phyloP scores from a whole-genome alignment of 805 yeast genomes.

The Cyberlindnera mycetangii region DNA sequence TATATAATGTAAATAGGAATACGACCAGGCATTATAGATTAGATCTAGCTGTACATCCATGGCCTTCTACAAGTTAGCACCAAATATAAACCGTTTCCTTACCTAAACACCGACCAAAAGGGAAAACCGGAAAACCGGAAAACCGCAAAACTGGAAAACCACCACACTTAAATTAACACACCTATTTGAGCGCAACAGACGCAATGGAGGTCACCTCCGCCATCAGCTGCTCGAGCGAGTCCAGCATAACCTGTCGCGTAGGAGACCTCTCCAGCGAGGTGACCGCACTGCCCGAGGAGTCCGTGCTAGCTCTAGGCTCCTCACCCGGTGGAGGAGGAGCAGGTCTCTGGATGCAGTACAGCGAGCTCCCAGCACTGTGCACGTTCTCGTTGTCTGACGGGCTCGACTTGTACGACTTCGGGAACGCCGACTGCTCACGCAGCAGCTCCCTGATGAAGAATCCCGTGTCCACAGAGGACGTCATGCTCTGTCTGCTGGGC shows the following conservation, averaged over 20 bases:
- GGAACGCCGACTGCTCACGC: constrained; percentile 6
- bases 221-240: constrained; percentile 24
- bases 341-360: not conserved
- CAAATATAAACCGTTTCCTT: no score
- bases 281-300: not conserved
- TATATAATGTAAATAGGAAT: constrained; percentile 4
- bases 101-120: no score
- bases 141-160: no score
- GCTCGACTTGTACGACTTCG: constrained; percentile 9
- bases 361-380: not conserved
- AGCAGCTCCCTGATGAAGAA: constrained; percentile 18
- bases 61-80: no score
- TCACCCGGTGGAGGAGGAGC: not conserved
- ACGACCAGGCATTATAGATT: no score
- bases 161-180: no score
- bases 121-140: no score
- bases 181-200: no score
- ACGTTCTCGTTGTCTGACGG: not conserved
- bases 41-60: not conserved
- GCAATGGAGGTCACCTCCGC: constrained; percentile 21
- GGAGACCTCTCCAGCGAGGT: not conserved
- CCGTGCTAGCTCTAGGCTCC: not conserved
- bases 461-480: constrained; percentile 26
- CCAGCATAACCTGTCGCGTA: constrained; percentile 14
- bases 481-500: constrained; percentile 10